A percentile compares a stretch with the other conserved stretches of the same genome.
Conservation (phyloP, 2,329 filamentous ascomycete species). For the Phyllosticta paracitricarpa region DNA sequence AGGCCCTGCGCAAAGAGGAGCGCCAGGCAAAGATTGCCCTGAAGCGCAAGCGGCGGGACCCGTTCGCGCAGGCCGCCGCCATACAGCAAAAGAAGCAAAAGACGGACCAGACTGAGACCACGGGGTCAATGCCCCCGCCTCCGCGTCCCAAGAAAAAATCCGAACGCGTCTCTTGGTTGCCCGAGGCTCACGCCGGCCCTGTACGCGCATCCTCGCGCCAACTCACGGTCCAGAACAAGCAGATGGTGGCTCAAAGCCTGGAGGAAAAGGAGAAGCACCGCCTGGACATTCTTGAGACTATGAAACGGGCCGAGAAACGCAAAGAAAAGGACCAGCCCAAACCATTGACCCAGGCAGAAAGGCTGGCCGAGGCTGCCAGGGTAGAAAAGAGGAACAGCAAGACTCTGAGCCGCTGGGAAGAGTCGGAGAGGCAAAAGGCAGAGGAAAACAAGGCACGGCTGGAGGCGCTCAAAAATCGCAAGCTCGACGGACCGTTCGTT, state of each 20-base stretch:
- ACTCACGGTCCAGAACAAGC: constrained; percentile 52
- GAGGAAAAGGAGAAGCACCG: constrained; percentile 61
- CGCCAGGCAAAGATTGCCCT: constrained; percentile 53
- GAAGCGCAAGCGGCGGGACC: constrained; percentile 63
- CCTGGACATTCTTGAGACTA: constrained; percentile 57
- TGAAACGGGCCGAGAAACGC: constrained; percentile 50
- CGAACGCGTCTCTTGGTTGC: constrained; percentile 61
- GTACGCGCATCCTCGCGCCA: constrained; percentile 52
- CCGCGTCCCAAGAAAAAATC: constrained; percentile 54
- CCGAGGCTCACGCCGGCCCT: constrained; percentile 51
- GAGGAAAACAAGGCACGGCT: constrained; percentile 75
- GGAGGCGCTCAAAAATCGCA: constrained; percentile 77
- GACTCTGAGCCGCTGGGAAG: constrained; percentile 88
- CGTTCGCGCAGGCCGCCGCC: constrained; percentile 30
- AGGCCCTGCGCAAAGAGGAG: constrained; percentile 69
- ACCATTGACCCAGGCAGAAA: constrained; percentile 77
- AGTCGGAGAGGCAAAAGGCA: constrained; percentile 78
- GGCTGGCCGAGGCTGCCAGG: constrained; percentile 68
- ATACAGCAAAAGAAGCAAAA: constrained; percentile 26
- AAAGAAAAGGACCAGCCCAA: constrained; percentile 68
- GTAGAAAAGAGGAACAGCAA: constrained; percentile 82
- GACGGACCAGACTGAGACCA: constrained; percentile 31
- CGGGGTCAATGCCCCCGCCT: constrained; percentile 29
- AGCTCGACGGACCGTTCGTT: constrained; percentile 78
- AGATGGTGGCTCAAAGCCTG: constrained; percentile 56